Evolutionary conservation across 352 stramenopile species (phyloP), one percentile per base, ranked within the genome.

Genomic region (Lagenidium sp.): DNA sequence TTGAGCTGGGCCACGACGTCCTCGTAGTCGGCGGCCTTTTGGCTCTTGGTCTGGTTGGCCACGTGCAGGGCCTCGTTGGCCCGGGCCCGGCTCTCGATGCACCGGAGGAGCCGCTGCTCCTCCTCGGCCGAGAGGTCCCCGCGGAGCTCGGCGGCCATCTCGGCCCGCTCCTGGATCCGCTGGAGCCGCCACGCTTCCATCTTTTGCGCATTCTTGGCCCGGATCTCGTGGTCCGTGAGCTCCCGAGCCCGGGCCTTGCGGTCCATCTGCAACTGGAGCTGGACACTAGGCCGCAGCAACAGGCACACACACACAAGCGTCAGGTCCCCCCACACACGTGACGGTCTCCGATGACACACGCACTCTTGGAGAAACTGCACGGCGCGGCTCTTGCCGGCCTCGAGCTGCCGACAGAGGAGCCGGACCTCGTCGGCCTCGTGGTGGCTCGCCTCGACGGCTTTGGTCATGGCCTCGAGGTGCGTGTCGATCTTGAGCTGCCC

Each of bases 131-230:
- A 85, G 25, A 89, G 46, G 22, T 91, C 78, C 11, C 78, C 78
- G 38, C 78, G 63, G 25, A 92, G 60, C 34, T 92, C 69, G 3
- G 77, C 79, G 0, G 73, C 77, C 55, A 92, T 81, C 41, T 89
- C 79, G 5, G 73, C 66, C 6, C 79, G 68, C 49, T 92, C 76
- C 36, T 85, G 66, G 5, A 72, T 70, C 3, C 79, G 68, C 42
- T 86, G 71, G 4, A 87, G 47, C 3, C 79, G 55, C 79, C 79
- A 92, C 2, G 41, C 46, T 48, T 92, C 79, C 77, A 92, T 92
- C 34, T 81, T 82, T 35, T 92, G 72, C 3, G 79, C 77, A 47
- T 92, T 92, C 41, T 72, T 63, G 1, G 79, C 77, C 19, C 76
- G 77, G n/a, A 88, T 72, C 34, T 87, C 71, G 36, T 82, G 74